Evolutionary conservation across 1,284 basidiomycete genomes (phyloP).

Genomic region (Leccinum insolens): DNA sequence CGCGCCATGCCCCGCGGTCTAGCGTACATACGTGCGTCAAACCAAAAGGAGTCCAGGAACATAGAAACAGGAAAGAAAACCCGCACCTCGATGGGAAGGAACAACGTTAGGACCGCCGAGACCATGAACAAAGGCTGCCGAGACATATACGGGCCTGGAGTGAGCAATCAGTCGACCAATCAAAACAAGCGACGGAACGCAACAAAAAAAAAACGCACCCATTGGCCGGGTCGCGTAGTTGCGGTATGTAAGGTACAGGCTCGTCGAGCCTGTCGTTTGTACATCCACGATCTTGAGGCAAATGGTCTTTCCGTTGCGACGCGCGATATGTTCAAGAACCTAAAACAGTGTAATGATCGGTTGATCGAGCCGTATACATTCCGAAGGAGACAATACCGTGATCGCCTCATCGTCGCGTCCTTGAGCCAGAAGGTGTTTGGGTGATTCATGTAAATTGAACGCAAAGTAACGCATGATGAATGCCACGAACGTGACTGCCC

Average conservation of each 20-base stretch:
- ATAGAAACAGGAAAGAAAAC: too few species aligned
- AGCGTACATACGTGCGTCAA: background rate
- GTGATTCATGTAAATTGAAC: conserved; percentile 56
- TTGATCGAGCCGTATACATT: background rate
- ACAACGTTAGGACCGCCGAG: conserved; percentile 46
- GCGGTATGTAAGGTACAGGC: conserved; percentile 44
- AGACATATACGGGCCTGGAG: conserved; percentile 57
- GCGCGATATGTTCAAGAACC: conserved; percentile 53
- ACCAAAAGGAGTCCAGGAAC: background rate
- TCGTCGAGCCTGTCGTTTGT: conserved; percentile 31
- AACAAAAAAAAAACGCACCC: conserved; percentile 26
- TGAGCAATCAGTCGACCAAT: background rate
- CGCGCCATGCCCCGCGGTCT: conserved; percentile 30
- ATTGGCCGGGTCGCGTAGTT: conserved; percentile 56
- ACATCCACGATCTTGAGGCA: conserved; percentile 50
- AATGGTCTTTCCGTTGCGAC: conserved; percentile 50
- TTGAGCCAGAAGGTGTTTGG: conserved; percentile 61
- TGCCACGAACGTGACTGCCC: conserved; percentile 49
- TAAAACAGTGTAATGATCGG: conserved; percentile 16
- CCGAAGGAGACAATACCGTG: conserved; percentile 32
- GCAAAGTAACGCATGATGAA: conserved; percentile 48
- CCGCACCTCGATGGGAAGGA: conserved; percentile 61
- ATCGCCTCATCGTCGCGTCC: conserved; percentile 61
- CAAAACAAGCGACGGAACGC: background rate
- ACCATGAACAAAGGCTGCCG: conserved; percentile 55